A percentile compares a stretch with the other conserved stretches of the same genome.
Conservation (phyloP, 768 basidiomycete species). For the Suillus lakei region DNA sequence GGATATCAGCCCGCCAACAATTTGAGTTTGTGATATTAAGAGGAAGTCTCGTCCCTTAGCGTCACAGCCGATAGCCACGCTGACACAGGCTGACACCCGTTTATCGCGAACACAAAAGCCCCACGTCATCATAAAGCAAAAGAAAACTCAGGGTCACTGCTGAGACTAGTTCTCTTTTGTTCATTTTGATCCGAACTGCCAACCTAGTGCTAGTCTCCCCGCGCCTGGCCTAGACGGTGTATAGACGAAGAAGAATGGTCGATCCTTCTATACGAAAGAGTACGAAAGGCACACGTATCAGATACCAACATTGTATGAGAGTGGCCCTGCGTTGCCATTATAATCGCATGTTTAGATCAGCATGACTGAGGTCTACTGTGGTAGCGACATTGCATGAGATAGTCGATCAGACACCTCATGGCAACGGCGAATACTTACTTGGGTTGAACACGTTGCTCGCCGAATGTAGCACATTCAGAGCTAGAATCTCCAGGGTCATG, state of each 20-base stretch:
- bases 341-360: not conserved
- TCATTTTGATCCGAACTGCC: not conserved
- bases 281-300: not conserved
- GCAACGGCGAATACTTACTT: slow-evolving; percentile 9
- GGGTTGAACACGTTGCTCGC: slow-evolving; percentile 5
- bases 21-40: slow-evolving; percentile 23
- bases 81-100: slow-evolving; percentile 20
- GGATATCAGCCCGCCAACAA: slow-evolving; percentile 22
- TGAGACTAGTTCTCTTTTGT: slow-evolving; percentile 25
- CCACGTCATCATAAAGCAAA: slow-evolving; percentile 19
- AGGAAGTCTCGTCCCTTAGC: slow-evolving; percentile 24
- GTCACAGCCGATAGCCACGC: slow-evolving; percentile 34
- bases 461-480: slow-evolving; percentile 2
- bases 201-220: not conserved
- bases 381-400: not conserved
- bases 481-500: not conserved
- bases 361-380: not conserved
- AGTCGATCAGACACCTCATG: slow-evolving; percentile 6
- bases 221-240: not conserved
- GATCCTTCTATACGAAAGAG: not conserved
- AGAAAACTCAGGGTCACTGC: slow-evolving; percentile 27
- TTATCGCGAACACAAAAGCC: slow-evolving; percentile 10
- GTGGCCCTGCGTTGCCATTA: not conserved
- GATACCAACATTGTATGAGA: not conserved
- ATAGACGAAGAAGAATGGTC: not conserved